Conservation (phyloP, 2,329 filamentous ascomycete genomes). For the Atkinsonella texensis region DNA sequence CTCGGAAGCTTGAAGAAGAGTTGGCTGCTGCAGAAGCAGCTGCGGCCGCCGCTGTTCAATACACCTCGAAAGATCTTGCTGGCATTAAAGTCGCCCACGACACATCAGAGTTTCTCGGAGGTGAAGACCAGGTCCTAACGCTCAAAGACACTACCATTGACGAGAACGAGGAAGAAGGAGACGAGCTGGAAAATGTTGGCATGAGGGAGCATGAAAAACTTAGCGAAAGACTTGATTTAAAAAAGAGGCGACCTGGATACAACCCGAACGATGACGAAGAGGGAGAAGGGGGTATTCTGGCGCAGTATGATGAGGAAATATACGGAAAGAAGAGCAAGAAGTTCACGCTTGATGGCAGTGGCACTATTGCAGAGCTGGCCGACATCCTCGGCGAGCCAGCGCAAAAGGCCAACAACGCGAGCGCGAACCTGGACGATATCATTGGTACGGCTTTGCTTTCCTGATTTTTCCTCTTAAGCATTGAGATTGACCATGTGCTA, state of each 20-base stretch:
- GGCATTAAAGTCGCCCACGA: slow-evolving; percentile 91
- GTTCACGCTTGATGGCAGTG: slow-evolving; percentile 75
- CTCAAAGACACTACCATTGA: slow-evolving; percentile 88
- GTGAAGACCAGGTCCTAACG: slow-evolving; percentile 79
- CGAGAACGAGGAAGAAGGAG: slow-evolving; percentile 72
- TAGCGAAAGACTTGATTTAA: slow-evolving; percentile 65
- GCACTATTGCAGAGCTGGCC: slow-evolving; percentile 52
- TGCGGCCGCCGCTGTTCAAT: slow-evolving; percentile 51
- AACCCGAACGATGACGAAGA: slow-evolving; percentile 67
- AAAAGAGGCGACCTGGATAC: slow-evolving; percentile 84
- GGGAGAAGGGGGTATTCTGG: slow-evolving; percentile 55
- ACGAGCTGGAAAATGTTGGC: slow-evolving; percentile 73
- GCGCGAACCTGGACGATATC: slow-evolving; percentile 72
- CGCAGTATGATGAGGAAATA: slow-evolving; percentile 94
- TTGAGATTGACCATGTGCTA: background rate
- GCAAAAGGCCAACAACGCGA: slow-evolving; percentile 51
- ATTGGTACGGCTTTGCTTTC: slow-evolving; percentile 27
- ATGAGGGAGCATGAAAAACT: slow-evolving; percentile 62
- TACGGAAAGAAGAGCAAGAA: slow-evolving; percentile 77
- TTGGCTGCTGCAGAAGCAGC: slow-evolving; percentile 62
- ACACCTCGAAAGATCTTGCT: slow-evolving; percentile 75
- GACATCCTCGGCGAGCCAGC: slow-evolving; percentile 40
- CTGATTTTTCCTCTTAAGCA: background rate
- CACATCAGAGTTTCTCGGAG: slow-evolving; percentile 66
- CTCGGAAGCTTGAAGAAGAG: slow-evolving; percentile 61